Percentiles rank a stretch among this genome's conserved stretches.
These are phyloP conservation scores for Thelonectria olida DNA, from an alignment of 2,329 filamentous ascomycete genomes.

Conservation along the genomic window DNA sequence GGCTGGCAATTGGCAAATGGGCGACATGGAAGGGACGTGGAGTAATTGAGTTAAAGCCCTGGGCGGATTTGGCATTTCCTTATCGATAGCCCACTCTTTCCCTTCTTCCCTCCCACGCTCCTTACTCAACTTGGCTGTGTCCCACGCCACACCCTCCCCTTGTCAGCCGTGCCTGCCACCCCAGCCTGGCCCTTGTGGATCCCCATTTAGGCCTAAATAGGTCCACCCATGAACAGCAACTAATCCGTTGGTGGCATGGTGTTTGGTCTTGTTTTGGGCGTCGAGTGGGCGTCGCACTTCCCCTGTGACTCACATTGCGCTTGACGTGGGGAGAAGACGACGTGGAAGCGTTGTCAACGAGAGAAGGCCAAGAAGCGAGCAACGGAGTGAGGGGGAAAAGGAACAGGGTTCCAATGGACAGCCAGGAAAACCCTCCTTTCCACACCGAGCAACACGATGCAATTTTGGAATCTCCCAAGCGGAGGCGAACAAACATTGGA, in stretches of 20 bases:
- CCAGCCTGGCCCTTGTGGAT: conserved; percentile 12
- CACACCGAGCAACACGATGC: neutral
- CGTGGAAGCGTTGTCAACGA: conserved; percentile 5
- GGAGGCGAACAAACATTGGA: neutral
- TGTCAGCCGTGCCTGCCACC: conserved; percentile 14
- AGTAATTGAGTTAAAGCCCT: conserved; percentile 5
- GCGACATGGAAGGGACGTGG: conserved; percentile 27
- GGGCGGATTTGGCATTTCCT: conserved; percentile 16
- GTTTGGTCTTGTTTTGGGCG: conserved; percentile 35
- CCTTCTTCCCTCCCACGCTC: neutral
- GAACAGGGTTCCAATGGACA: no score
- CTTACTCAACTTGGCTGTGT: neutral
- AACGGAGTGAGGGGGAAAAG: neutral
- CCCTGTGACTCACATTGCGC: conserved; percentile 41
- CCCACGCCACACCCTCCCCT: neutral
- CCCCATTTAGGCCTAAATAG: conserved; percentile 11
- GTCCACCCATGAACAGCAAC: conserved; percentile 30
- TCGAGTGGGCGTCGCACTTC: conserved; percentile 33
- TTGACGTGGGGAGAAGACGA: conserved; percentile 15
- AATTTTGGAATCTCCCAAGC: neutral
- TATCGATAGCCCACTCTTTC: conserved; percentile 36
- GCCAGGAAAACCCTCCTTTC: neutral
- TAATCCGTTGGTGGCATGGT: conserved; percentile 31
- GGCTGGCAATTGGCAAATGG: conserved; percentile 27
- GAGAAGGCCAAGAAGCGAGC: conserved; percentile 6